Percentiles rank a stretch among this genome's conserved stretches.
Conservation (phyloP, 352 stramenopile species). For the Pythium pectinolyticum region DNA sequence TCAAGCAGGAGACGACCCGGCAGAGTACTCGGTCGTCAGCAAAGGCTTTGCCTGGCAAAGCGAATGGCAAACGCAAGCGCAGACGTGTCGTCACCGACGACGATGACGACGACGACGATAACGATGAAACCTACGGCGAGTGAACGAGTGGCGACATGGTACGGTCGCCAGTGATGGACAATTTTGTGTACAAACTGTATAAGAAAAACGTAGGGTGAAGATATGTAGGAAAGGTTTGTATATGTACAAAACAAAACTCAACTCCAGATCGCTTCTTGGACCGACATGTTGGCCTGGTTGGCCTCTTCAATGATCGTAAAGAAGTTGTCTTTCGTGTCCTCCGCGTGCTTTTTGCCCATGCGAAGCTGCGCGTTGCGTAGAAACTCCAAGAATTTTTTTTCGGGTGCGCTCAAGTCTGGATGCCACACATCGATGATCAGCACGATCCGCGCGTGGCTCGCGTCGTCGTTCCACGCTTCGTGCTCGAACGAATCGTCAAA, state of each 20-base stretch:
- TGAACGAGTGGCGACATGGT: background rate
- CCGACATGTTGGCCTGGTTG: conserved; percentile 35
- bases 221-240: too few species aligned
- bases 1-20: background rate
- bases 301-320: conserved; percentile 70
- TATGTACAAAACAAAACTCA: too few species aligned
- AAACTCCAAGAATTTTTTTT: conserved; percentile 89
- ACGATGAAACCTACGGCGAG: background rate
- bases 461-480: conserved; percentile 95
- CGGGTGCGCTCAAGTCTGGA: conserved; percentile 84
- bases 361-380: conserved; percentile 69
- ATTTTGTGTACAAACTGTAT: background rate
- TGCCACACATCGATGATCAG: conserved; percentile 96
- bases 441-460: conserved; percentile 83
- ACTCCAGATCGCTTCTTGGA: conserved; percentile 50
- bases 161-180: background rate
- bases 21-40: background rate
- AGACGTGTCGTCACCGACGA: background rate
- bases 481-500: conserved; percentile 99
- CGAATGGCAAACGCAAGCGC: conserved; percentile 15
- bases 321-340: conserved; percentile 56
- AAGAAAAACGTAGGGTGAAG: too few species aligned
- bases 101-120: background rate
- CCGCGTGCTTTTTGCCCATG: conserved; percentile 49
- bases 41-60: conserved; percentile 3